Evolutionary conservation across 2,329 filamentous ascomycete species (phyloP), one percentile per base, ranked within the genome.

Genomic region (Paracoccidioides lutzii): DNA sequence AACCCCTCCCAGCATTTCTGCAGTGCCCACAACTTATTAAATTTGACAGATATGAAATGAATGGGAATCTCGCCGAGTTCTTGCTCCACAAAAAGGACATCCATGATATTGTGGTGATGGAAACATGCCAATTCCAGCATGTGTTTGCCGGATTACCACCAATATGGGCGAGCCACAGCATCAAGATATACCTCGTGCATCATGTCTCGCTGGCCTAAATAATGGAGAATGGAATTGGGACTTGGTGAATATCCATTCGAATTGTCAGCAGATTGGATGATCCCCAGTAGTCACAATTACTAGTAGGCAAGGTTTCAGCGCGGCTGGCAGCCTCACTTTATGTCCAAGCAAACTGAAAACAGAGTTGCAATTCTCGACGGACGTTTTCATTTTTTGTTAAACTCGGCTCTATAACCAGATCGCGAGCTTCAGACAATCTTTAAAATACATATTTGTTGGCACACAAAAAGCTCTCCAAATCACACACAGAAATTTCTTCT

Each of bases 91-190:
- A 10, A 10, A 28, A 37, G 33, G 33, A 7, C 4, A 37, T 38
- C 7, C 46, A 50, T n/a, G 30, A 52, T 52, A 33, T 43, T 32
- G 35, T 43, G 32, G 38, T 43, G 50, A 52, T 30, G 22, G 41
- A 28, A 42, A 32, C 35, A 43, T 52, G 38, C 35, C 14, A 43
- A 28, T 43, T 52, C 50, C 22, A 32, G 22, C 38, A 43, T 33
- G 28, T 52, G 15, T 37, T 50, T 50, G 38, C 46, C 9, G 33
- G 22, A 52, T 52, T 30, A 42, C 37, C 50, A 41, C 37, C n/a
- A 52, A 52, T 41, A 52, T 52, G 28, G 15, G 6, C 38, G 38
- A 52, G 50, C 50, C 50, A 52, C 50, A 52, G 50, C 38, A 43
- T 41, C 50, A 42, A 52, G 37, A 42, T 42, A 42, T 32, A 30